These are phyloP conservation scores for Yamadazyma scolyti DNA, from an alignment of 805 yeast genomes.

Conservation along the genomic window DNA sequence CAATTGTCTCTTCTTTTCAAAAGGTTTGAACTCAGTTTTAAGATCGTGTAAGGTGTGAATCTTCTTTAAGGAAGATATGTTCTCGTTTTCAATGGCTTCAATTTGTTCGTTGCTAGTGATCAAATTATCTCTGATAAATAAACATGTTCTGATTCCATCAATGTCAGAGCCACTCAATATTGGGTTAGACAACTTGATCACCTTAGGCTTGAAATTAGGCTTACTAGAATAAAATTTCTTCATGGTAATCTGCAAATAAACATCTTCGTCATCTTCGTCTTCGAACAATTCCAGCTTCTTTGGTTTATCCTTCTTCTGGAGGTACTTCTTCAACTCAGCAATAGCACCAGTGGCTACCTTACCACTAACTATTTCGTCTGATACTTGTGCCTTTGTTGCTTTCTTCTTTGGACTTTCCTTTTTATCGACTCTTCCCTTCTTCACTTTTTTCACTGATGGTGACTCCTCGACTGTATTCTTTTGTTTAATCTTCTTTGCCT, in stretches of 20 bases:
- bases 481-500: conserved; percentile 18
- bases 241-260: conserved; percentile 62
- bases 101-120: conserved; percentile 42
- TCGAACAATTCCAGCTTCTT: conserved; percentile 45
- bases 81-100: conserved; percentile 43
- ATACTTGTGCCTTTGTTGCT: conserved; percentile 1
- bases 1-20: conserved; percentile 80
- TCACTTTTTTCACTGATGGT: conserved; percentile 19
- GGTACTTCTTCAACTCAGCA: conserved; percentile 61
- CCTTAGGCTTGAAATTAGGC: conserved; percentile 54
- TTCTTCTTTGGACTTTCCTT: conserved; percentile 32
- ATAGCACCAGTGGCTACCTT: conserved; percentile 46
- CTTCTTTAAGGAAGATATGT: conserved; percentile 44
- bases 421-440: conserved; percentile 13
- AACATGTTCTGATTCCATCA: conserved; percentile 53
- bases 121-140: conserved; percentile 63
- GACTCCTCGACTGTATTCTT: conserved; percentile 20
- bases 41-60: conserved; percentile 72
- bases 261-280: conserved; percentile 44
- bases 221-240: conserved; percentile 62
- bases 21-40: conserved; percentile 83
- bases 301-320: conserved; percentile 30
- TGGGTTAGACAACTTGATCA: conserved; percentile 45
- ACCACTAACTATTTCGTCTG: conserved; percentile 12
- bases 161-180: conserved; percentile 28